A percentile compares a stretch with the other conserved stretches of the same genome.
Conservation (phyloP, 2,329 filamentous ascomycete species). For the Cladosporium cucumerinum region DNA sequence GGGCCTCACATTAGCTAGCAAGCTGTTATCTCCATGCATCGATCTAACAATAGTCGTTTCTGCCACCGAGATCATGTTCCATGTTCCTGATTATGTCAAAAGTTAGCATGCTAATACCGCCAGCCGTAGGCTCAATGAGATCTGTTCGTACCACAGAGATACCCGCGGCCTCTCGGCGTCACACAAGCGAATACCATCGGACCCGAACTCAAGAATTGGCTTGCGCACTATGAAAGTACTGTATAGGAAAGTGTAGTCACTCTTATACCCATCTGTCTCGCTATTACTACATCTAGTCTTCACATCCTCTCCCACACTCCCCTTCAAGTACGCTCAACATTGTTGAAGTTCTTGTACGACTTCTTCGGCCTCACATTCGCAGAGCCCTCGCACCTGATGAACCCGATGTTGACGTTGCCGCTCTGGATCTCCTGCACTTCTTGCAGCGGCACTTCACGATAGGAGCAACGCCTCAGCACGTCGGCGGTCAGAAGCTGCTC, state of each 20-base stretch:
- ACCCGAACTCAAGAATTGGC: not conserved
- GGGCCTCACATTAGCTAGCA: too few relatives aligned
- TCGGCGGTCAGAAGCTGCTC: not conserved
- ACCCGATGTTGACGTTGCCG: not conserved
- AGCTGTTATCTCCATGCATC: too few relatives aligned
- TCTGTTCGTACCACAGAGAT: not conserved
- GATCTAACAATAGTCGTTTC: not conserved
- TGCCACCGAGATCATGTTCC: not conserved
- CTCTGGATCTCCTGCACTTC: not conserved
- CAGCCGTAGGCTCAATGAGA: not conserved
- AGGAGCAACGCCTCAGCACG: not conserved
- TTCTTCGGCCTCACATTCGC: slow-evolving; percentile 5
- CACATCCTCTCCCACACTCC: not conserved
- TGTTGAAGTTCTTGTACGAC: slow-evolving; percentile 7
- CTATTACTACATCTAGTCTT: not conserved
- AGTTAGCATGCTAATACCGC: not conserved
- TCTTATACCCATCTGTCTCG: not conserved
- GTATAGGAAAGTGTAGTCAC: not conserved
- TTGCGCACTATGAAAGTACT: not conserved
- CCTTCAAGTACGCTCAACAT: not conserved
- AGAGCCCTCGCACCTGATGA: not conserved
- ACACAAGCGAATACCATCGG: not conserved
- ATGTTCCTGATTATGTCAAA: not conserved
- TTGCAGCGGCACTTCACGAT: not conserved
- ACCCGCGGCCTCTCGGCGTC: not conserved